Percentiles rank a stretch among this genome's conserved stretches.
Evolutionary conservation across 306 rosid genomes (phyloP).

Genomic region (Macrotyloma uniflorum): DNA sequence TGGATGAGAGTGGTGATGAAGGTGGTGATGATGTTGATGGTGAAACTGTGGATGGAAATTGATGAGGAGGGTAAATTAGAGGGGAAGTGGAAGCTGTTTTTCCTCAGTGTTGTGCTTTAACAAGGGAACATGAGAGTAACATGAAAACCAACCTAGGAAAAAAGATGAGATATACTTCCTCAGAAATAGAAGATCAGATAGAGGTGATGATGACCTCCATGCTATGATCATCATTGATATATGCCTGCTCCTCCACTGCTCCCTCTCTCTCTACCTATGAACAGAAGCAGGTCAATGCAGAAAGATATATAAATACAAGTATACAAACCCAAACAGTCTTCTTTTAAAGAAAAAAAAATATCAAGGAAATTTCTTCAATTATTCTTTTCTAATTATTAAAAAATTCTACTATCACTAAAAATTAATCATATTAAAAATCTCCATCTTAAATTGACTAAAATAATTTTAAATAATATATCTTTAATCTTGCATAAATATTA

Average conservation of each 20-base stretch:
- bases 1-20: background rate
- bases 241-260: conserved; percentile 6
- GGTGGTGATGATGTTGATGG: background rate
- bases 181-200: conserved; percentile 69
- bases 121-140: conserved; percentile 51
- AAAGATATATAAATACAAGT: conserved; percentile 57
- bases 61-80: conserved; percentile 30
- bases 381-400: conserved; percentile 18
- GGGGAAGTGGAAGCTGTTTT: background rate
- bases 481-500: background rate
- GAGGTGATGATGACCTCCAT: conserved; percentile 68
- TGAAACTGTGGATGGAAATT: background rate
- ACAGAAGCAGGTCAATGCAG: conserved; percentile 72
- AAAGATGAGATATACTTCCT: conserved; percentile 56
- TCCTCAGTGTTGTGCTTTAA: conserved; percentile 35
- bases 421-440: background rate
- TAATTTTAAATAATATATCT: background rate
- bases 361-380: conserved; percentile 49
- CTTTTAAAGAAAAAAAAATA: background rate
- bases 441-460: background rate
- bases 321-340: conserved; percentile 55
- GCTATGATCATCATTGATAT: conserved; percentile 56
- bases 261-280: background rate
- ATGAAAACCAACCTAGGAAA: conserved; percentile 62
- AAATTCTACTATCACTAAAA: background rate